Base-by-base conservation (phyloP, 2,329 filamentous ascomycete species). In the Verticillium longisporum region DNA sequence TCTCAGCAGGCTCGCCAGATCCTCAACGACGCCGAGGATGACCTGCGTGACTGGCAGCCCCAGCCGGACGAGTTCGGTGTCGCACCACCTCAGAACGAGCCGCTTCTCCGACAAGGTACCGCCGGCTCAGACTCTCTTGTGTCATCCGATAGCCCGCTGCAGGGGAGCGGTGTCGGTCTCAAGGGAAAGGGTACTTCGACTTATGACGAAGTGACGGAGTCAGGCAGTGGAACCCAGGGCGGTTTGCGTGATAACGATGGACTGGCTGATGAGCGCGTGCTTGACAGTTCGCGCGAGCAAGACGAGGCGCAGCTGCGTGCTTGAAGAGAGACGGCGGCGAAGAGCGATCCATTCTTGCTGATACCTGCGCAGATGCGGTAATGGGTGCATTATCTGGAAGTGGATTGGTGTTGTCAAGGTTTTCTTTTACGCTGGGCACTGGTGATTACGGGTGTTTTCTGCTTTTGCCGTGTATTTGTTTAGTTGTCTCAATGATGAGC, bases 1-100 rank as follows among this genome's bases (percentile, higher is more conserved):
- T 79, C 77, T 9, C 78, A 83, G 13, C 86, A 89, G 65, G 92
- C 91, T 2, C 87, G 92, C 59, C 90, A 96, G 73, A 85, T 98
- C 55, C 84, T 99, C 32, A 95, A 96, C 69, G 93, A 97, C 64
- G 93, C 92, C 53, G 95, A 99, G 75, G 88, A 91, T 60, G 91
- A 96, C 67, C 85, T 99, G 63, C 86, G 88, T 60, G 83, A 85
- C 50, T 98, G 94, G 91, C 78, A 78, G 60, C 78, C 79, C 4
- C 78, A 80, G 58, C 63, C 67, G 7, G 78, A 80, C 18, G 66
- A 71, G 41, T 66, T 65, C 15, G 53, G 50, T n/a, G 57, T 57
- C 26, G 57, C 58, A 5, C 56, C 57, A 5, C 32, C 57, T 11
- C 57, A 59, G 33, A 33, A 9, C 3, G 26, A 59, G 57, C 14